phyloP scores from a whole-genome alignment of 257 asterid genomes.

The Gentiana straminea region DNA sequence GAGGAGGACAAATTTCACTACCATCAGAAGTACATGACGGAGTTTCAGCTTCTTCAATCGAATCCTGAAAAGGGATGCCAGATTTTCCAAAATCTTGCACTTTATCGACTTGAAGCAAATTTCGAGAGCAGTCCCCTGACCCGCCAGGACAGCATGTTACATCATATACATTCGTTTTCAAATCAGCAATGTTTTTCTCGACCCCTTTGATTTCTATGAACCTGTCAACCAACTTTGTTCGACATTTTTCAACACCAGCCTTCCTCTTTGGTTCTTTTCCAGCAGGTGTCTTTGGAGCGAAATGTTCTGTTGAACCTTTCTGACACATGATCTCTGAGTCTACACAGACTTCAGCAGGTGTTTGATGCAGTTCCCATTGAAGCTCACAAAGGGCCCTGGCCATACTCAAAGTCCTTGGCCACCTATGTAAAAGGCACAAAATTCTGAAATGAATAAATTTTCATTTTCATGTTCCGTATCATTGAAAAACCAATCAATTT shows the following conservation, averaged over 20 bases:
- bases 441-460: neutral
- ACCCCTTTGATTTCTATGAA: conserved; percentile 11
- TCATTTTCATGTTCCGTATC: neutral
- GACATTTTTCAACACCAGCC: conserved; percentile 12
- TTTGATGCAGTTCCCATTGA: conserved; percentile 47
- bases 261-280: conserved; percentile 43
- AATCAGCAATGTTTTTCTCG: conserved; percentile 11
- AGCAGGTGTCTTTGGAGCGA: conserved; percentile 49
- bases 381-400: conserved; percentile 74
- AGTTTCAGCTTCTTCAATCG: conserved; percentile 1
- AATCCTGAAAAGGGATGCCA: conserved; percentile 8
- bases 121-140: conserved; percentile 4
- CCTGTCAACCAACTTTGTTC: conserved; percentile 16
- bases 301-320: conserved; percentile 10
- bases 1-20: conserved; percentile 2
- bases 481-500: too few species aligned
- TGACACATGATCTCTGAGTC: conserved; percentile 14
- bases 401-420: conserved; percentile 87
- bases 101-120: conserved; percentile 7
- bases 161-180: conserved; percentile 7
- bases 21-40: conserved; percentile 8
- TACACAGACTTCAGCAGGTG: conserved; percentile 13
- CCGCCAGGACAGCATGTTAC: conserved; percentile 11
- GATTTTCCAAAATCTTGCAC: conserved; percentile 9
- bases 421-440: conserved; percentile 31